Evolutionary conservation across 1,284 basidiomycete species (phyloP), one percentile per base, ranked within the genome.

Genomic region (Marasmius fiardii): DNA sequence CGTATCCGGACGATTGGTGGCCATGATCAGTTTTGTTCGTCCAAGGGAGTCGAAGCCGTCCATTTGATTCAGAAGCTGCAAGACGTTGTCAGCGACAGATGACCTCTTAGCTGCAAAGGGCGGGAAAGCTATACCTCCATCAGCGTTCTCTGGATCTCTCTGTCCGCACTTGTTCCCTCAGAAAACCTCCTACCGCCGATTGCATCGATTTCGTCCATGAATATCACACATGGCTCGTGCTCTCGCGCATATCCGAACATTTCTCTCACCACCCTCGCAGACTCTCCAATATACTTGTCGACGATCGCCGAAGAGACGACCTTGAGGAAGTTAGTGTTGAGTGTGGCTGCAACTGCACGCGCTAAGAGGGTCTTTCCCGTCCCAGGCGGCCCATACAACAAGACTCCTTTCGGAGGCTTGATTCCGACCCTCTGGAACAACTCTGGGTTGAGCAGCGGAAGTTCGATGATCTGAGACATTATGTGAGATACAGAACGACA

Each of bases 121-220:
- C 31, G 31, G 20, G 51, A 23, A 16, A 34, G 14, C 48, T 66
- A 26, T 58, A 92, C 92, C 86, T 99, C 97, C 97, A 99, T 99
- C 39, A 99, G 74, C 21, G 97, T 99, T 63, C 97, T 82, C 73
- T 99, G 97, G 62, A 99, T 99, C 76, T 99, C 97, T 65, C 97
- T 88, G 75, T 99, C 97, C 12, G 96, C 97, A 71, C 90, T 93
- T 3, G 96, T 99, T 35, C 97, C 97, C 73, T 99, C 97, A n/a
- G 88, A 92, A 78, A 99, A 99, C 55, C 96, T 81, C 63, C 97
- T 81, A 12, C 95, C 95, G 63, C 95, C 95, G 62, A 98, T 97
- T 31, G 95, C 95, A 70, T 98, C 95, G 65, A 99, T 98, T 76
- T 99, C 97, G 72, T 99, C 97, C 89, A 99, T 98, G 76, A 99